A percentile compares a stretch with the other conserved stretches of the same genome.
Conservation (phyloP, 495 filamentous ascomycete genomes). For the Hyaloscypha bicolor region DNA sequence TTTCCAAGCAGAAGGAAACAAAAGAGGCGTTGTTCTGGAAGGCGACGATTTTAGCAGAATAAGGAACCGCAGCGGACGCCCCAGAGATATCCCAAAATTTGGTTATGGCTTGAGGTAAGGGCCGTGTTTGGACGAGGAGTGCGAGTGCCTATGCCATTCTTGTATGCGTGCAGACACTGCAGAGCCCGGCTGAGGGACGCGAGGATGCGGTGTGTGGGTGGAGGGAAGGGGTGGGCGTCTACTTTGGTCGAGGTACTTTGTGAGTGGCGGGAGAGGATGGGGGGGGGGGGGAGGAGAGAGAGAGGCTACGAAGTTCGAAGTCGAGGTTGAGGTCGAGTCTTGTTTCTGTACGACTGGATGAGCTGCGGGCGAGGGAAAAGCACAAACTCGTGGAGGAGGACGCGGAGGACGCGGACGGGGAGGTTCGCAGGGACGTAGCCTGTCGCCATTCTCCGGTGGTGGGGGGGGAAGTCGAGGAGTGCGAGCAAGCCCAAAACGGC, state of each 20-base stretch:
- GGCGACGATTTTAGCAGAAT: slow-evolving; percentile 8
- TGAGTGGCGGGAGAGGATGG: neutral
- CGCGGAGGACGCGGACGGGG: neutral
- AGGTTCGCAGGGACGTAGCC: neutral
- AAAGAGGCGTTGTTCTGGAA: slow-evolving; percentile 22
- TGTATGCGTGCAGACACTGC: neutral
- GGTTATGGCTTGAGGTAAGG: slow-evolving; percentile 5
- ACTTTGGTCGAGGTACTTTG: slow-evolving; percentile 3
- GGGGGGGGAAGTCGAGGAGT: slow-evolving; percentile 2
- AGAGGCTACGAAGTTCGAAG: neutral
- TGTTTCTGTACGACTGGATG: slow-evolving; percentile 3
- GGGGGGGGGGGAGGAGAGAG: neutral
- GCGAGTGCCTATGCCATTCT: slow-evolving; percentile 6
- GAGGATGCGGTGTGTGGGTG: neutral
- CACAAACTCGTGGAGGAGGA: neutral
- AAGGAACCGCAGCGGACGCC: slow-evolving; percentile 6
- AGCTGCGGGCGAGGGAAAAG: slow-evolving; percentile 13
- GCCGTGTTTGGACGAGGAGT: slow-evolving; percentile 5
- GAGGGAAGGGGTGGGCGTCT: neutral
- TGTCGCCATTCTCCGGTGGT: neutral
- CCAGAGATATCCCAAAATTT: slow-evolving; percentile 2
- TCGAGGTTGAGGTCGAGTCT: slow-evolving; percentile 1
- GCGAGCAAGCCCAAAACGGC: neutral
- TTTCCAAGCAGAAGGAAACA: slow-evolving; percentile 13
- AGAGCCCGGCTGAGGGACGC: neutral